Conservation (phyloP, 306 rosid genomes). For the Castanea crenata region DNA sequence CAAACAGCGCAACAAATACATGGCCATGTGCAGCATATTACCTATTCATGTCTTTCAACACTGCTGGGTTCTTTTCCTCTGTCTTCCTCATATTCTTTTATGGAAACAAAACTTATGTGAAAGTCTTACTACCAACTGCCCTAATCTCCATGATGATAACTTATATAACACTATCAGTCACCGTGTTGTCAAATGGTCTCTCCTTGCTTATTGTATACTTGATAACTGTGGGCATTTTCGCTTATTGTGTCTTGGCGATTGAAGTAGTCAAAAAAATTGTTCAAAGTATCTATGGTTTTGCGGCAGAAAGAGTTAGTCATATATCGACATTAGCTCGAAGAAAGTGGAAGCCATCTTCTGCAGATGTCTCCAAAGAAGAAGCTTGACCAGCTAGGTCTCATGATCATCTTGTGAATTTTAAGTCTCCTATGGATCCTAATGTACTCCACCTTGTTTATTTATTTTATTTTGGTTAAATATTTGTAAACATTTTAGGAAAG, state of each 20-base stretch:
- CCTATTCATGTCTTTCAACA: conserved; percentile 18
- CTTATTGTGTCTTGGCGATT: conserved; percentile 4
- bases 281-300: background rate
- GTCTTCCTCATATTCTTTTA: conserved; percentile 12
- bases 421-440: no score
- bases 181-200: background rate
- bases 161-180: conserved; percentile 8
- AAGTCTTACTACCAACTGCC: conserved; percentile 10
- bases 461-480: no score
- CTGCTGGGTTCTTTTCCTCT: conserved; percentile 2
- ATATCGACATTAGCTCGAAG: no score
- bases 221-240: background rate
- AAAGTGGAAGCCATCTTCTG: no score
- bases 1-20: background rate
- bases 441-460: no score
- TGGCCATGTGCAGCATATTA: conserved; percentile 12
- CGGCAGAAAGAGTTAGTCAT: background rate
- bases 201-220: no score
- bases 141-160: conserved; percentile 10
- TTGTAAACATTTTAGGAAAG: no score
- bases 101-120: background rate
- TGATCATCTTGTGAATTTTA: no score
- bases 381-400: no score
- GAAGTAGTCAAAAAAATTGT: conserved; percentile 2
- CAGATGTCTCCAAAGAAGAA: no score